Evolutionary conservation across 352 stramenopile genomes (phyloP), one percentile per base, ranked within the genome.

Genomic region (Elongisporangium prolatum): DNA sequence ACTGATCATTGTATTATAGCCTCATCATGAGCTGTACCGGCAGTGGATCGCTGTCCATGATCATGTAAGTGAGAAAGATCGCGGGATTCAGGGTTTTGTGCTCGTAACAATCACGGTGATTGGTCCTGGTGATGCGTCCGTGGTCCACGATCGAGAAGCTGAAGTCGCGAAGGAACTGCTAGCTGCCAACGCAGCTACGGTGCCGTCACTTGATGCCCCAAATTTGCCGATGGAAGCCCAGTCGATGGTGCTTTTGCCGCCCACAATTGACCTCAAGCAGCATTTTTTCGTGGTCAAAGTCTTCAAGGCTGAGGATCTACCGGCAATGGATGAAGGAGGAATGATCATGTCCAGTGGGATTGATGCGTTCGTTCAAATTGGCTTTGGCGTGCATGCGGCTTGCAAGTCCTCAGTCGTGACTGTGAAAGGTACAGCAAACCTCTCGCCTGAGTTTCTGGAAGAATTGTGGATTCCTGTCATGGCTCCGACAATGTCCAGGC

Each of bases 1-100:
- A 21, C n/a, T 47, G 37, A 48, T 50, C 2, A 44, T n/a, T 44
- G 10, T 17, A 16, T 44, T 50, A 16, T 56, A 91, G 80, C 72
- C 79, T 11, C 59, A 94, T 28, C 90, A 96, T 57, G 89, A 97
- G 58, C 51, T 97, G 0, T 93, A 97, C 59, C 79, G 88, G 2
- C 78, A 96, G 57, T 97, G 91, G 91, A 83, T 97, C 20, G 86
- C 82, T n/a, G 66, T 97, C 4, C 82, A 96, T 60, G 89, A 97
- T 50, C 84, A 97, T 47, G 61, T 93, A 21, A 96, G 82, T 59
- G 54, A 70, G 13, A 91, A 89, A 44, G 87, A 97, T 51, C 70
- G 69, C 28, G 91, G 91, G 7, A 80, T 97, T 14, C 91, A 97
- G 50, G 84, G 84, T 0, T 93, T 88, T 61, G 37, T 93, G 10